Base-by-base conservation (phyloP, 345 rosid species). In the Hibiscus trionum region DNA sequence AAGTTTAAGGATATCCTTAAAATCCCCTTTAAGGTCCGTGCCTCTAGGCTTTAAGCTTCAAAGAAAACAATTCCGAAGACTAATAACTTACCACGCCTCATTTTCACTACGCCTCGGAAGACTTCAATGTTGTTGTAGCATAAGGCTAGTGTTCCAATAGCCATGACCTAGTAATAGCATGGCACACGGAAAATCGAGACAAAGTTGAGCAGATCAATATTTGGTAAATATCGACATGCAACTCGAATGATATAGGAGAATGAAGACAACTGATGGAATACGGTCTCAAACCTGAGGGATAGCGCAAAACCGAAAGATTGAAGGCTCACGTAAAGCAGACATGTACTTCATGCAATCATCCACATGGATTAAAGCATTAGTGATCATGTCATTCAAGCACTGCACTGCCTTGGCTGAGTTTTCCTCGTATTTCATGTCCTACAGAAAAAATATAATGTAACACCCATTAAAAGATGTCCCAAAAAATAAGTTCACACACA, bases 371-470 rank as follows among this genome's bases (percentile, higher is more conserved):
- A 96, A 76, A 65, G 96, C 93, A 84, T 91, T 91, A 29, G 98
- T 87, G 72, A 96, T 85, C 97, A 93, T 87, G 66, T 96, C 99
- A 79, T 96, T 96, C 85, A 96, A 80, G 81, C 99, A 96, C 65
- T 84, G 87, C 78, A 93, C 91, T 70, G 99, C 89, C 80, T 93
- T 84, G 56, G 58, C 86, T 5, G 98, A 89, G 73, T 93, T 96
- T 66, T 87, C 90, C 84, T 91, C 90, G 42, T 82, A 77, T 77
- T 96, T 93, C 78, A 96, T 84, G 80, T 93, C 99, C 99, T 96
- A 73, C 16, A 17, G 56, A 15, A 76, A 63, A 67, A 26, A 75
- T 14, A 52, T 53, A 72, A 9, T 47, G 56, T 11, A 35, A 56
- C 33, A 8, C 67, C 65, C 27, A 24, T 17, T 69, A 67, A 24